These are phyloP conservation scores for Cladosporium velox DNA, from an alignment of 2,329 filamentous ascomycete species.

Conservation along the genomic window DNA sequence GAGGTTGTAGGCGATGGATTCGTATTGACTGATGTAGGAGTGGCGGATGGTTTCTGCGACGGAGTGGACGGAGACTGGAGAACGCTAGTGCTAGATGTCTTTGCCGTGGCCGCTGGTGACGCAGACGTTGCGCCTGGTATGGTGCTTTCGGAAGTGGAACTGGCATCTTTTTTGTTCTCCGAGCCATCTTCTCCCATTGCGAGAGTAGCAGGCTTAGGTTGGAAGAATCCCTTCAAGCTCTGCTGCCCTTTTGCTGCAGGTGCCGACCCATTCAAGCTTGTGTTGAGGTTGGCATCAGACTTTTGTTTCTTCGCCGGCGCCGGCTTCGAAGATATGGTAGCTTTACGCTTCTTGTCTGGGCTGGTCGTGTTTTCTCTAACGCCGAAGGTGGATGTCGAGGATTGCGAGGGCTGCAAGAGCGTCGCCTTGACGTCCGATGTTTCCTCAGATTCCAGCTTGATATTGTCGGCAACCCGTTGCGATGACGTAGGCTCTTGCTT, in stretches of 20 bases:
- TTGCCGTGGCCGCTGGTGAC: background rate
- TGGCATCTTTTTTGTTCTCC: background rate
- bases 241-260: conserved; percentile 52
- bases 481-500: conserved; percentile 37
- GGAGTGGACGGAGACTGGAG: background rate
- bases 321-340: conserved; percentile 30
- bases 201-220: conserved; percentile 52
- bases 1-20: conserved; percentile 2
- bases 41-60: background rate
- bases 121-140: background rate
- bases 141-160: background rate
- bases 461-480: conserved; percentile 7
- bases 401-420: background rate
- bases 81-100: background rate
- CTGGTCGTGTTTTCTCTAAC: background rate
- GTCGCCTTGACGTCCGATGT: background rate
- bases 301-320: conserved; percentile 55
- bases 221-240: conserved; percentile 79
- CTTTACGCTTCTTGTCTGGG: conserved; percentile 39
- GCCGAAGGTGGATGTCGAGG: background rate
- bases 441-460: background rate
- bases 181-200: background rate
- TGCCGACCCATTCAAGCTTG: conserved; percentile 22
- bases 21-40: background rate
- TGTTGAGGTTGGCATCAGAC: conserved; percentile 36